Conservation (phyloP, 78 protist species). For the Guillardia theta region DNA sequence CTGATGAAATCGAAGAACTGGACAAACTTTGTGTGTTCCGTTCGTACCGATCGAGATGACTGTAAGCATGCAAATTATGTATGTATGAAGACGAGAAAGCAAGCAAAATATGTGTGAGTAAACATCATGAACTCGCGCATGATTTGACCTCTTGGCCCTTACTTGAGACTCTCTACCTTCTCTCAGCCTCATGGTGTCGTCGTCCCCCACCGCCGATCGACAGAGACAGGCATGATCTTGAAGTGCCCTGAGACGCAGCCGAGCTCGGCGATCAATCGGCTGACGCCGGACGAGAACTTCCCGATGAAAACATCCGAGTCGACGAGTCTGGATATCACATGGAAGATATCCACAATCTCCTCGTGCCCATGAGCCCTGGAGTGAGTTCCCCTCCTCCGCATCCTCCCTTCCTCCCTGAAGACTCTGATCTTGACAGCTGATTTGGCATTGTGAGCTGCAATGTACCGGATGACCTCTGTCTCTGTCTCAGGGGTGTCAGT, state of each 20-base stretch:
- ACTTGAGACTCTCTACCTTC: too few species aligned
- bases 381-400: not conserved
- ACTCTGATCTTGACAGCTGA: not conserved
- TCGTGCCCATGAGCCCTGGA: not conserved
- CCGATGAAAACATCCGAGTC: not conserved
- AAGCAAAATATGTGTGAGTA: too few species aligned
- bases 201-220: not conserved
- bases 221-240: not conserved
- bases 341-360: not conserved
- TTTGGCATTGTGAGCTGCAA: not conserved
- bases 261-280: conserved; percentile 1
- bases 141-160: too few species aligned
- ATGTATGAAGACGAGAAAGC: too few species aligned
- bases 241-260: not conserved
- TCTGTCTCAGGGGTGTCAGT: not conserved
- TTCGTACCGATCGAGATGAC: too few species aligned
- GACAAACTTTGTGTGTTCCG: too few species aligned
- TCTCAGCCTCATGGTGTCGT: too few species aligned
- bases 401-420: not conserved
- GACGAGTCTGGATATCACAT: not conserved
- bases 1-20: too few species aligned
- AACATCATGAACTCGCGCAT: too few species aligned
- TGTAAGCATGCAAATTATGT: too few species aligned
- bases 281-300: not conserved
- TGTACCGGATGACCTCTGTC: not conserved